A percentile compares a stretch with the other conserved stretches of the same genome.
These are phyloP conservation scores for Gynochthodes officinalis DNA, from an alignment of 257 asterid genomes.

Conservation along the genomic window DNA sequence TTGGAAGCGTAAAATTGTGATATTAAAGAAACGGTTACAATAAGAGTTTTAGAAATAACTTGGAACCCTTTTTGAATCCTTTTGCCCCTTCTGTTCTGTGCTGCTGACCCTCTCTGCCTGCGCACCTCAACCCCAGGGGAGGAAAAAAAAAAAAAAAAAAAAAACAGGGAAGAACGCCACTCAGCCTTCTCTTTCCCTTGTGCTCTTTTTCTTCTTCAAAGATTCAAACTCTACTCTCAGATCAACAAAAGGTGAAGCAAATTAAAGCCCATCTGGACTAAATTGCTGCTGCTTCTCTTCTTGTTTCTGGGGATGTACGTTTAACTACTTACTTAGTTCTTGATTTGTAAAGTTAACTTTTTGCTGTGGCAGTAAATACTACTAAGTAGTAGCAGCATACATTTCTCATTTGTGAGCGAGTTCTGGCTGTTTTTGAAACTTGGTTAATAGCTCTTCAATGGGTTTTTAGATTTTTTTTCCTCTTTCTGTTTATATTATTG, in stretches of 20 bases:
- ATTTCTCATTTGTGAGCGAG: neutral
- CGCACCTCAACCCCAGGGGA: no score
- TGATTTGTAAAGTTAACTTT: neutral
- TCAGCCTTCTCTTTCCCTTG: neutral
- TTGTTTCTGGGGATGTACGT: neutral
- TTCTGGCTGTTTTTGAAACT: neutral
- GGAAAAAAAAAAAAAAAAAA: no score
- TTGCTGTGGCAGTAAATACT: neutral
- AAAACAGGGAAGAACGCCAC: no score
- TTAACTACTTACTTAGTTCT: neutral
- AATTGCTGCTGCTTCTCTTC: neutral
- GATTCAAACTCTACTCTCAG: neutral
- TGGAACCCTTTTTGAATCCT: no score
- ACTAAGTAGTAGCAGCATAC: neutral
- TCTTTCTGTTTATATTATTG: neutral
- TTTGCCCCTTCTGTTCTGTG: neutral
- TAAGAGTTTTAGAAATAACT: no score
- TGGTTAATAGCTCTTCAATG: neutral
- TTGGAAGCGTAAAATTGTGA: no score
- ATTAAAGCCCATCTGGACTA: neutral
- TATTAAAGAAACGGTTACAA: no score
- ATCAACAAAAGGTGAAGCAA: neutral
- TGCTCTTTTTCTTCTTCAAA: neutral
- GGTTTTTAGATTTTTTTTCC: neutral
- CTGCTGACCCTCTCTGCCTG: neutral